Percentiles rank a stretch among this genome's conserved stretches.
Conservation (phyloP, 768 basidiomycete genomes). For the Lactarius deliciosus region DNA sequence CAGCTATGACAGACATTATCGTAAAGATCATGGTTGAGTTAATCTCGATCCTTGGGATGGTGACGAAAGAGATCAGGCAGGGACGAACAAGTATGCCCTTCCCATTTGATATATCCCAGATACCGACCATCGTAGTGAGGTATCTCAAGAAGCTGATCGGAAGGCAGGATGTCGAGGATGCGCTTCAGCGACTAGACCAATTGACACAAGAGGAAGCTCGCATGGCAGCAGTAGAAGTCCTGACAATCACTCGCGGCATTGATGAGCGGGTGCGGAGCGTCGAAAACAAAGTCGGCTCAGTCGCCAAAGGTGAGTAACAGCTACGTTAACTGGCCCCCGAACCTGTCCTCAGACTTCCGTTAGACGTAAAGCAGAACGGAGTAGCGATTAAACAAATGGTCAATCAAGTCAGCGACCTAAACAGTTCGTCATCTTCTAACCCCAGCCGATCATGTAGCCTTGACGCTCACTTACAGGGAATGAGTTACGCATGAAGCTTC, state of each 20-base stretch:
- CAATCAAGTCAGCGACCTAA: background rate
- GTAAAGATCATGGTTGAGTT: background rate
- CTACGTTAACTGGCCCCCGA: background rate
- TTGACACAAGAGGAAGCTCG: background rate
- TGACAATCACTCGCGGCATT: background rate
- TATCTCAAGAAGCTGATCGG: background rate
- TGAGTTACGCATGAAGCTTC: background rate
- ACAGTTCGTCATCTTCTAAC: background rate
- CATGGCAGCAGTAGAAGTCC: background rate
- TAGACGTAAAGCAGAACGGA: background rate
- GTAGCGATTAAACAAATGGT: background rate
- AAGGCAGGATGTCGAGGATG: background rate
- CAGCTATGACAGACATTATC: background rate
- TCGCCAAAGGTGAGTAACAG: background rate
- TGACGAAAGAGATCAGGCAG: slow-evolving; percentile 1
- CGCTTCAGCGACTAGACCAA: background rate
- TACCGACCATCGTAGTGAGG: background rate
- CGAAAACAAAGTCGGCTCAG: background rate
- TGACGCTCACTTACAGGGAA: background rate
- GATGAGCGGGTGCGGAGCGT: background rate
- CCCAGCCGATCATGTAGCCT: background rate
- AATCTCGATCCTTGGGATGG: background rate
- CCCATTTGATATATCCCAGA: background rate
- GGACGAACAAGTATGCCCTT: background rate
- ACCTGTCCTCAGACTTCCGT: background rate